These are phyloP conservation scores for Eucalyptus tenuipes DNA, from an alignment of 345 rosid species.

Conservation along the genomic window DNA sequence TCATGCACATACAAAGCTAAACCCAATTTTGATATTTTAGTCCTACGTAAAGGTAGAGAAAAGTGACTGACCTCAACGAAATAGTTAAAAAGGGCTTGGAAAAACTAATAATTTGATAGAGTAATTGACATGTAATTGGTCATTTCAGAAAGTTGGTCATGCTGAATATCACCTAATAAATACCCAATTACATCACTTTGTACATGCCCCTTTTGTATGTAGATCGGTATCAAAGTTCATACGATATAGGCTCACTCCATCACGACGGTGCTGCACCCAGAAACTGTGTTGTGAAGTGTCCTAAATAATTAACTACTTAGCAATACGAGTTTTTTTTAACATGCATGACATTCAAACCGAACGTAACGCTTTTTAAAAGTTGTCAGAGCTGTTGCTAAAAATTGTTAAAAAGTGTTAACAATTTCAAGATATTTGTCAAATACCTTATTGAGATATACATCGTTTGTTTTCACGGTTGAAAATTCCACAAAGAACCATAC, in stretches of 20 bases:
- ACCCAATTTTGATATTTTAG: neutral
- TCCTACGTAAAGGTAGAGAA: neutral
- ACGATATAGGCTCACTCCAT: neutral
- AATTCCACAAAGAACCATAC: neutral
- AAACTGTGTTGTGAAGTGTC: neutral
- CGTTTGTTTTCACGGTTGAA: neutral
- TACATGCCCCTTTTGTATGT: neutral
- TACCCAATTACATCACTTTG: neutral
- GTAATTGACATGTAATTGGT: neutral
- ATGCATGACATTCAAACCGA: rapidly evolving
- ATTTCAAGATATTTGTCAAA: neutral
- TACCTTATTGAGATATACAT: neutral
- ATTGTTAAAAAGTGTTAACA: neutral
- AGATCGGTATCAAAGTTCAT: neutral
- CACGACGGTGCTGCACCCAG: neutral
- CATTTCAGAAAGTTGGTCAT: neutral
- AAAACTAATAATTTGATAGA: neutral
- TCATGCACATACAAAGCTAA: neutral
- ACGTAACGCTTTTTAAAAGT: neutral
- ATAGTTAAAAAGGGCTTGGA: neutral
- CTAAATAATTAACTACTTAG: neutral
- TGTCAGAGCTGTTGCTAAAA: neutral
- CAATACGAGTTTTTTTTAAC: neutral
- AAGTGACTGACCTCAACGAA: neutral
- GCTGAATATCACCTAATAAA: neutral